Evolutionary conservation across 2,329 filamentous ascomycete genomes (phyloP).

Genomic region (Penicillium thymicola): DNA sequence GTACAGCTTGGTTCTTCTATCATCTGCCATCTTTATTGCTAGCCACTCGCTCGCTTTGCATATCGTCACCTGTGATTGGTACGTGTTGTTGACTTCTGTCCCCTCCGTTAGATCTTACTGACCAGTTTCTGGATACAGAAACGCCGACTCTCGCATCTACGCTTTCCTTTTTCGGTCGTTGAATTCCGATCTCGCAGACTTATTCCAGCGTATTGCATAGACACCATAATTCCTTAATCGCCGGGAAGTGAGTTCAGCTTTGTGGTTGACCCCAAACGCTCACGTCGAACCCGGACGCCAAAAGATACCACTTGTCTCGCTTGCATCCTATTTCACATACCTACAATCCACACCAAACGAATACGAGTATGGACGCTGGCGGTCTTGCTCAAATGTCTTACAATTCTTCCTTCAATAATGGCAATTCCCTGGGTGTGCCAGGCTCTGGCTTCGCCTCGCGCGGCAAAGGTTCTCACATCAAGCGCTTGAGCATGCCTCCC

Average conservation of each 20-base stretch:
- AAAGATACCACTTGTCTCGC: slow-evolving; percentile 11
- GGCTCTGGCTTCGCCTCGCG: slow-evolving; percentile 80
- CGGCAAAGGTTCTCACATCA: slow-evolving; percentile 79
- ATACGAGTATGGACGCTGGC: slow-evolving; percentile 76
- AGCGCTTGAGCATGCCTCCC: slow-evolving; percentile 78
- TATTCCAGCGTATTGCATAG: slow-evolving; percentile 17
- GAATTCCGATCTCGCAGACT: slow-evolving; percentile 5
- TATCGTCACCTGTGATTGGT: slow-evolving; percentile 20
- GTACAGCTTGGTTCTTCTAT: slow-evolving; percentile 21
- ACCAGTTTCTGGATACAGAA: slow-evolving; percentile 8
- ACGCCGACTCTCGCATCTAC: slow-evolving; percentile 5
- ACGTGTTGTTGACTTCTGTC: slow-evolving; percentile 6
- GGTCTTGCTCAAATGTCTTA: slow-evolving; percentile 99
- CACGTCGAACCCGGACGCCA: slow-evolving; percentile 11
- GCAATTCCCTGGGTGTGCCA: slow-evolving; percentile 68
- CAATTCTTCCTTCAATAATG: slow-evolving; percentile 67
- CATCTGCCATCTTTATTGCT: slow-evolving; percentile 11
- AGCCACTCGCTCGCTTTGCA: slow-evolving; percentile 25
- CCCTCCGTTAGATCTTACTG: slow-evolving; percentile 3
- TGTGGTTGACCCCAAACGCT: slow-evolving; percentile 30
- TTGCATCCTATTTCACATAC: slow-evolving; percentile 30
- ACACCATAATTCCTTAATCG: slow-evolving; percentile 35
- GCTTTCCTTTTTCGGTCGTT: slow-evolving; percentile 3
- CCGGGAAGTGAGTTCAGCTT: slow-evolving; percentile 20
- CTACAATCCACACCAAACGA: slow-evolving; percentile 25